phyloP scores from a whole-genome alignment of 2,329 filamentous ascomycete genomes.

The Trichocomaceae sp. region DNA sequence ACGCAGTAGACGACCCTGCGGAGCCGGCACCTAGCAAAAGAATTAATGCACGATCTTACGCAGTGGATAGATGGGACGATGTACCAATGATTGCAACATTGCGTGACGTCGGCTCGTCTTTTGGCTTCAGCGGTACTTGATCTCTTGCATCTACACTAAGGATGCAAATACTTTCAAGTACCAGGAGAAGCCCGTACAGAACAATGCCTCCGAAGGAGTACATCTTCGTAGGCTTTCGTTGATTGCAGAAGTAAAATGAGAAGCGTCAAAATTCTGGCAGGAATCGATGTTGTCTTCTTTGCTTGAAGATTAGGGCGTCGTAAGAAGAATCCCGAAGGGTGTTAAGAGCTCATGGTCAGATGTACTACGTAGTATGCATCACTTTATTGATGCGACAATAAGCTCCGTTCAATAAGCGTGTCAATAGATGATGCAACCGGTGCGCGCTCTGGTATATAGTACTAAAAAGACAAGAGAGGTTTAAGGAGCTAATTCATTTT shows the following conservation, averaged over 20 bases:
- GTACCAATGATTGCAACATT: conserved; percentile 33
- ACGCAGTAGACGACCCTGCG: conserved; percentile 79
- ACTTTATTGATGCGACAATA: conserved; percentile 6
- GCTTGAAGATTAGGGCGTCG: not conserved
- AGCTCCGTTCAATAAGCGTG: conserved; percentile 5
- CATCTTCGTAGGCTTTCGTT: not conserved
- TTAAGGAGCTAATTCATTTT: not conserved
- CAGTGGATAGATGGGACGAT: not conserved
- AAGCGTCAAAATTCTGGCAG: not conserved
- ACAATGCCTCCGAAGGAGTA: not conserved
- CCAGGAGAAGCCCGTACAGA: not conserved
- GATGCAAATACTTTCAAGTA: conserved; percentile 7
- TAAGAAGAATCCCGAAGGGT: not conserved
- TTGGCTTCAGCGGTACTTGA: conserved; percentile 20
- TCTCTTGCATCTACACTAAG: conserved; percentile 18
- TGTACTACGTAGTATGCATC: not conserved
- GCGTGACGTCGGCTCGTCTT: conserved; percentile 19
- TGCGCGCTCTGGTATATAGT: not conserved
- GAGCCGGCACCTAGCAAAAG: conserved; percentile 70
- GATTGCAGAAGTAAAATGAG: not conserved
- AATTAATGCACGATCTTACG: not conserved
- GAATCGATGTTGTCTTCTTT: not conserved
- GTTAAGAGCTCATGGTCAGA: not conserved
- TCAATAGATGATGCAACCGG: conserved; percentile 2
- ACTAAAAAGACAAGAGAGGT: not conserved